Base-by-base conservation (phyloP, 2,329 filamentous ascomycete genomes). In the Fusarium gaditjirri region DNA sequence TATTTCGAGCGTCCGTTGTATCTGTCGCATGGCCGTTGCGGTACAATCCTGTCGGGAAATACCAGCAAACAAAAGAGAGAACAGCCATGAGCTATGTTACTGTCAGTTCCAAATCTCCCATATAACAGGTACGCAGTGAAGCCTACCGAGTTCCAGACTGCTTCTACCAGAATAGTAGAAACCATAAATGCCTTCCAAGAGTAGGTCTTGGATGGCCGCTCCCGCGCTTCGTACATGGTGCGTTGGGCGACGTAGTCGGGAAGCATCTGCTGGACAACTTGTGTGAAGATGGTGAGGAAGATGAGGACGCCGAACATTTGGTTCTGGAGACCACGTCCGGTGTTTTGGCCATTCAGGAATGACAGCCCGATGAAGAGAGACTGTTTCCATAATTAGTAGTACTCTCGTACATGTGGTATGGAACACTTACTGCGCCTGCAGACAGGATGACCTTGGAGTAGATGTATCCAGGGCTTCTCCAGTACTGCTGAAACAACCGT, bases 241-340 rank as follows among this genome's bases (percentile, higher is more conserved):
- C 92, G 88, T 74, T 93, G 91, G 1, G 87, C 86, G 46, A 93
- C 88, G 71, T 93, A 93, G 65, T 91, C 88, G 3, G 92, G 91
- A 86, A 93, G 91, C 73, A 91, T 90, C 73, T 91, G 90, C 69
- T 91, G 87, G 2, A 89, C 86, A 50, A 93, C 80, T 59, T 89
- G 86, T 31, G 89, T 88, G 80, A 94, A 94, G 78, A 94, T 90
- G 19, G 89, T 92, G 61, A 89, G 82, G 69, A 93, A 84, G 86
- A 93, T 90, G 81, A 94, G 93, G 58, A 93, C 88, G 60, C 86
- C 87, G 77, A 94, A 93, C 81, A 94, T 87, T 61, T 91, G 89
- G 77, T 93, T 91, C 75, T 93, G 91, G 13, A 94, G 83, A 36
- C 92, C 91, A 69, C 91, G 89, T 47, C 88, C 84, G 0, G 88